These are phyloP conservation scores for Cladosporium austrohemisphaericum DNA, from an alignment of 2,329 filamentous ascomycete species.

Conservation along the genomic window DNA sequence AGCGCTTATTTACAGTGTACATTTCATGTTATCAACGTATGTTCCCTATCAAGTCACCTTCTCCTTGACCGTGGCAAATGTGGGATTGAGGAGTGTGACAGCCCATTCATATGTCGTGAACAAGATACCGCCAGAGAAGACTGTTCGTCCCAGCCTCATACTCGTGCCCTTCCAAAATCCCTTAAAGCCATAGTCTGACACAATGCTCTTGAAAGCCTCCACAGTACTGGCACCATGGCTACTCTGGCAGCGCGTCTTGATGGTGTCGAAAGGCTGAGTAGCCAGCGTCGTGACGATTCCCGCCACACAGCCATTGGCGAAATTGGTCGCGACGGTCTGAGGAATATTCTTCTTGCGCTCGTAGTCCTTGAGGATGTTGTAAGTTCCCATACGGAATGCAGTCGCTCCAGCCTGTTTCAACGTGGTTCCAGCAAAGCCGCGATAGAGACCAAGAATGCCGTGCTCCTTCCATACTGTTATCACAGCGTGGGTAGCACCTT, in stretches of 20 bases:
- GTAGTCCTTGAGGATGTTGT: slow-evolving; percentile 62
- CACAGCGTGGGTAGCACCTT: slow-evolving; percentile 50
- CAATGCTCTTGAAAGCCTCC: slow-evolving; percentile 54
- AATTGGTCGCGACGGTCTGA: slow-evolving; percentile 53
- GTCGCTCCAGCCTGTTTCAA: slow-evolving; percentile 61
- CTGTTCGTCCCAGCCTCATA: slow-evolving; percentile 61
- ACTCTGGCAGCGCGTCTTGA: slow-evolving; percentile 62
- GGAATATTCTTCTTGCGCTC: slow-evolving; percentile 46
- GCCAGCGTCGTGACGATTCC: slow-evolving; percentile 58
- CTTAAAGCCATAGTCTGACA: slow-evolving; percentile 54
- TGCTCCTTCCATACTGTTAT: slow-evolving; percentile 48
- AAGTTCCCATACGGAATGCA: slow-evolving; percentile 59
- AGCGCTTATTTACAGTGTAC: neutral
- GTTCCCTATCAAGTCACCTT: neutral
- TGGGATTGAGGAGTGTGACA: slow-evolving; percentile 45
- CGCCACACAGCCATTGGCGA: slow-evolving; percentile 59
- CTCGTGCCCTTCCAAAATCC: slow-evolving; percentile 66
- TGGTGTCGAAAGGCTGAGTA: slow-evolving; percentile 60
- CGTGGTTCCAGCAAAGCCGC: slow-evolving; percentile 58
- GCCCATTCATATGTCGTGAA: slow-evolving; percentile 62
- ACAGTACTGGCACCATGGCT: slow-evolving; percentile 55
- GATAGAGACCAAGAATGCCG: slow-evolving; percentile 54
- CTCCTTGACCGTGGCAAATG: slow-evolving; percentile 19
- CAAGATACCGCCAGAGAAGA: slow-evolving; percentile 64
- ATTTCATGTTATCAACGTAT: neutral